Conservation (phyloP, 1,139 yeast genomes). For the Pichia sp. region DNA sequence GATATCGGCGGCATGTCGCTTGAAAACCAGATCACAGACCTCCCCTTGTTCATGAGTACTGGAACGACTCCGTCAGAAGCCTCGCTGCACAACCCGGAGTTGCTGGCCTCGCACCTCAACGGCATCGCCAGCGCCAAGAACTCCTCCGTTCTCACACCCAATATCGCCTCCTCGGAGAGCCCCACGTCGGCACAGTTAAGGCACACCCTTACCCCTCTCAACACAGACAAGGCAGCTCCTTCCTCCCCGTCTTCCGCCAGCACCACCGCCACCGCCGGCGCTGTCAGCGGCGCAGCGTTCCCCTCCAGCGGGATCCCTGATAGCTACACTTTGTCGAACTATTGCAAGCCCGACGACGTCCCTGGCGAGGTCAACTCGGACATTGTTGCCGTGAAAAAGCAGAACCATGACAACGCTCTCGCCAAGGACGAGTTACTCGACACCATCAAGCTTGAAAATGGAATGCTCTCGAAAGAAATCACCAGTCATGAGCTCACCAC, state of each 20-base stretch:
- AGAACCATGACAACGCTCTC: neutral
- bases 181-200: neutral
- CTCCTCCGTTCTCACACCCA: neutral
- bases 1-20: neutral
- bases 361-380: neutral
- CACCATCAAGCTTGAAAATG: conserved; percentile 8
- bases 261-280: too few species aligned
- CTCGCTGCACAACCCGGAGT: neutral
- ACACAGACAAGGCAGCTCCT: neutral
- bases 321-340: conserved; percentile 21
- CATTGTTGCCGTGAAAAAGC: neutral
- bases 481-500: conserved; percentile 5
- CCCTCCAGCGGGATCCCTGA: conserved; percentile 2
- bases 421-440: conserved; percentile 8
- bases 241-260: too few species aligned
- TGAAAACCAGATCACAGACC: neutral
- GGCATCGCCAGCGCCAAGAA: neutral
- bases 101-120: neutral
- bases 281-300: neutral
- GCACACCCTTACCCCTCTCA: neutral
- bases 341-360: conserved; percentile 11
- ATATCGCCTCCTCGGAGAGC: neutral
- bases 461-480: conserved; percentile 18
- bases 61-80: neutral
- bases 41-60: neutral